Evolutionary conservation across 1,139 yeast species (phyloP).

Genomic region (Keqinozyma sinolaborantium): DNA sequence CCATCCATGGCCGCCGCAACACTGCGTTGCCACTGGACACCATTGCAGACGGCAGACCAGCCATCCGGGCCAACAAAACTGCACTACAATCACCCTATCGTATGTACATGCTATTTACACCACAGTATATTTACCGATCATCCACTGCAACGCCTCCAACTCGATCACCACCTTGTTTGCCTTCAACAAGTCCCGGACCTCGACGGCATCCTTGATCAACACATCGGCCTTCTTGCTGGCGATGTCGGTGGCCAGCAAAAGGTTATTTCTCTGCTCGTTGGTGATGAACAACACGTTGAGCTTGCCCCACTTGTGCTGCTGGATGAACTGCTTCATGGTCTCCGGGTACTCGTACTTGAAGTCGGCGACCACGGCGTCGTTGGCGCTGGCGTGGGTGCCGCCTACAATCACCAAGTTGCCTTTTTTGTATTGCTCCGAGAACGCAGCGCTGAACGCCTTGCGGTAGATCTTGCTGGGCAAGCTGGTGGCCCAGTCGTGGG

Average conservation of each 20-base stretch:
- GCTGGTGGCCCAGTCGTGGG: constrained; percentile 85
- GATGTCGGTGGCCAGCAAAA: constrained; percentile 48
- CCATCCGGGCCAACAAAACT: too few species aligned
- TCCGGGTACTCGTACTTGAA: constrained; percentile 44
- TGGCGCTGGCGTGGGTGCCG: constrained; percentile 26
- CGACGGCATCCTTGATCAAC: constrained; percentile 72
- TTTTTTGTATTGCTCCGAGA: constrained; percentile 72
- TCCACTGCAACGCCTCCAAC: constrained; percentile 65
- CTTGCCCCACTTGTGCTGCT: constrained; percentile 49
- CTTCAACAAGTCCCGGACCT: constrained; percentile 79
- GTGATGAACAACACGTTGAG: constrained; percentile 68
- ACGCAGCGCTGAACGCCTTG: constrained; percentile 74
- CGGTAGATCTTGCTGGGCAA: constrained; percentile 73
- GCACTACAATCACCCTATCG: too few species aligned
- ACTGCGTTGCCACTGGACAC: too few species aligned
- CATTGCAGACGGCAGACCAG: too few species aligned
- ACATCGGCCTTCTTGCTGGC: constrained; percentile 55
- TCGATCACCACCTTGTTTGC: constrained; percentile 79
- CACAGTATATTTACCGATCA: constrained; percentile 30
- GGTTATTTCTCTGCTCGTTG: constrained; percentile 48
- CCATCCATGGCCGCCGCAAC: too few species aligned
- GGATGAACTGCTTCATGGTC: constrained; percentile 58
- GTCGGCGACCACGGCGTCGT: constrained; percentile 33
- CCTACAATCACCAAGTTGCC: constrained; percentile 76
- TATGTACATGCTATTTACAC: too few species aligned